Evolutionary conservation across 306 rosid genomes (phyloP).

Genomic region (Urtica urens): DNA sequence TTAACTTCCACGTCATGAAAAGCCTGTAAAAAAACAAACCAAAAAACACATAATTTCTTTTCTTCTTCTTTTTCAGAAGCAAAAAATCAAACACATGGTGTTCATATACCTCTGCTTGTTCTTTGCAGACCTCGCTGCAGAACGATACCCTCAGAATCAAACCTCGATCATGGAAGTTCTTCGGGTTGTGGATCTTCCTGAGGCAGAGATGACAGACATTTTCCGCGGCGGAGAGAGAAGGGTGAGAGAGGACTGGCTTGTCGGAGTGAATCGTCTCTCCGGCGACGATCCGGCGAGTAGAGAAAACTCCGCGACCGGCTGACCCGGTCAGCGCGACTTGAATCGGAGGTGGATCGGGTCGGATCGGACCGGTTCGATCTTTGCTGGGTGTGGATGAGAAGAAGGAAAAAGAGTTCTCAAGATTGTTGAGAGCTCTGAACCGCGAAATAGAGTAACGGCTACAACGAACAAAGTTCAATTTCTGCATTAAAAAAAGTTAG

Average conservation of each 20-base stretch:
- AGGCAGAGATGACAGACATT: slow-evolving; percentile 62
- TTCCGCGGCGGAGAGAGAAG: slow-evolving; percentile 34
- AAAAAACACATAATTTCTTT: not conserved
- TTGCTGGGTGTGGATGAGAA: not conserved
- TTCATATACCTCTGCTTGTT: slow-evolving; percentile 34
- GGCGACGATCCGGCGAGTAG: slow-evolving; percentile 52
- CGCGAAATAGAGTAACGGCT: slow-evolving; percentile 26
- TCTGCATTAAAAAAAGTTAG: slow-evolving; percentile 21
- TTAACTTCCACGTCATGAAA: slow-evolving; percentile 46
- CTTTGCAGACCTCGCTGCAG: slow-evolving; percentile 43
- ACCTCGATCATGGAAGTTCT: slow-evolving; percentile 4
- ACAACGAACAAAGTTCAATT: slow-evolving; percentile 12
- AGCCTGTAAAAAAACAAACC: slow-evolving; percentile 31
- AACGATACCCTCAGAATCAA: too few relatives aligned
- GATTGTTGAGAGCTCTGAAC: slow-evolving; percentile 11
- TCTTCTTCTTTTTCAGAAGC: slow-evolving; percentile 10
- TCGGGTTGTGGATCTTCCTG: slow-evolving; percentile 19
- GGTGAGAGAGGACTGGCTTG: slow-evolving; percentile 53
- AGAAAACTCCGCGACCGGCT: slow-evolving; percentile 74
- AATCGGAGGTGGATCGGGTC: slow-evolving; percentile 54
- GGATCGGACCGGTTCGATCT: slow-evolving; percentile 10
- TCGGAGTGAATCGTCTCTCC: slow-evolving; percentile 80
- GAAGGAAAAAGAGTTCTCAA: slow-evolving; percentile 11
- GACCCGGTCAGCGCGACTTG: slow-evolving; percentile 55
- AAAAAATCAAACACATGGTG: slow-evolving; percentile 30